Conservation (phyloP, 2,329 filamentous ascomycete species). For the Thelonectria discophora region DNA sequence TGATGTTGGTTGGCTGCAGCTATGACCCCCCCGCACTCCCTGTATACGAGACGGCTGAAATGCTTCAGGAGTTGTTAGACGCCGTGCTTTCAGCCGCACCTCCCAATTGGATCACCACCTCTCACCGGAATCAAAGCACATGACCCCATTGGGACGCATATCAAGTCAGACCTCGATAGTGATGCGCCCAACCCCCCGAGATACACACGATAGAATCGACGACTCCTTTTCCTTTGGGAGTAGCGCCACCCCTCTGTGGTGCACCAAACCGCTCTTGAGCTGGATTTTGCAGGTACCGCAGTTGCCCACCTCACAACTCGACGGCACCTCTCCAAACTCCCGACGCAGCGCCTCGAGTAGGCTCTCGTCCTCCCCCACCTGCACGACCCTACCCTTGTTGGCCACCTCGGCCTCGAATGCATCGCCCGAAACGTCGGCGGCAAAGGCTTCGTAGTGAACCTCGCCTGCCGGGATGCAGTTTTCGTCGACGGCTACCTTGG, state of each 20-base stretch:
- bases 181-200: constrained; percentile 60
- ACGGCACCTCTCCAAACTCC: constrained; percentile 54
- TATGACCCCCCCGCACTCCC: no score
- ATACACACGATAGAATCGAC: constrained; percentile 62
- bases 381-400: constrained; percentile 52
- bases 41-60: no score
- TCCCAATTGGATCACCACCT: background rate
- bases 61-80: no score
- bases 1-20: no score
- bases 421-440: constrained; percentile 62
- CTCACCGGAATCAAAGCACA: constrained; percentile 15
- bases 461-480: constrained; percentile 58
- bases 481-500: constrained; percentile 50
- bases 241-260: constrained; percentile 60
- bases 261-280: constrained; percentile 54
- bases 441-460: constrained; percentile 69
- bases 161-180: constrained; percentile 55
- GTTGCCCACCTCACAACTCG: constrained; percentile 64
- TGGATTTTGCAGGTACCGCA: constrained; percentile 61
- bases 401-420: constrained; percentile 66
- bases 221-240: constrained; percentile 54
- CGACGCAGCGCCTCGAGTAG: constrained; percentile 58
- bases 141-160: background rate
- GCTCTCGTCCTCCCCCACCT: constrained; percentile 59
- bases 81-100: no score